Percentiles rank a stretch among this genome's conserved stretches.
Evolutionary conservation across 441 rosid species (phyloP).

Genomic region (Rhodomyrtus psidioides): DNA sequence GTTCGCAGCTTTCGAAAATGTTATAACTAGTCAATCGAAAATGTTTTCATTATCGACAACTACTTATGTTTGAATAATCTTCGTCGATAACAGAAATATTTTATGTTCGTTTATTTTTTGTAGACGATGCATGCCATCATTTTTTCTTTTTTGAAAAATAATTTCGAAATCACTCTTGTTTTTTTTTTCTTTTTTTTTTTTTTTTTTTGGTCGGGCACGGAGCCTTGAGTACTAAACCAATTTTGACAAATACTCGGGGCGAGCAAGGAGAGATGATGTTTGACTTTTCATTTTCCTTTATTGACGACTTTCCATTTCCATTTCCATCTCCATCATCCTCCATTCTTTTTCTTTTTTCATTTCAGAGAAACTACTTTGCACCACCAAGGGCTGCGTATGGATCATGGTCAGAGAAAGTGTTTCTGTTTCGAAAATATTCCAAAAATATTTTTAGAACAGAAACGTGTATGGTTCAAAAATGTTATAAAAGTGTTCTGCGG

Average conservation of each 20-base stretch:
- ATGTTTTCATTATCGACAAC: background rate
- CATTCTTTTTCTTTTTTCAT: background rate
- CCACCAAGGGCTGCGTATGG: too few relatives aligned
- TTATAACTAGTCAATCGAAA: accelerated
- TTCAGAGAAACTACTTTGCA: background rate
- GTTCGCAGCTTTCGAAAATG: too few relatives aligned
- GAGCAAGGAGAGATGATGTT: background rate
- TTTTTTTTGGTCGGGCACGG: too few relatives aligned
- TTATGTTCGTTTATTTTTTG: background rate
- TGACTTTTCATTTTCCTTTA: background rate
- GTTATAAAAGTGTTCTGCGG: too few relatives aligned
- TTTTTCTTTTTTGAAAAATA: background rate
- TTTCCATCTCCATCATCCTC: too few relatives aligned
- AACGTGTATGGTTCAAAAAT: too few relatives aligned
- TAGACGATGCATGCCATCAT: accelerated
- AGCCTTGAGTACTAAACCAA: background rate
- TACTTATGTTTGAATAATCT: background rate
- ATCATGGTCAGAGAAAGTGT: too few relatives aligned
- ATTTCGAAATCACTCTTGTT: background rate
- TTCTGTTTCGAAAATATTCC: too few relatives aligned
- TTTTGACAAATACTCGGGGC: background rate
- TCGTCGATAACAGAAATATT: accelerated
- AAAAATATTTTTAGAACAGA: too few relatives aligned
- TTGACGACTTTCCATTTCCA: background rate
- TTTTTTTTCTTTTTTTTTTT: too few relatives aligned